Conservation (phyloP, 176 grass and related monocot genomes). For the Oryza rufipogon region DNA sequence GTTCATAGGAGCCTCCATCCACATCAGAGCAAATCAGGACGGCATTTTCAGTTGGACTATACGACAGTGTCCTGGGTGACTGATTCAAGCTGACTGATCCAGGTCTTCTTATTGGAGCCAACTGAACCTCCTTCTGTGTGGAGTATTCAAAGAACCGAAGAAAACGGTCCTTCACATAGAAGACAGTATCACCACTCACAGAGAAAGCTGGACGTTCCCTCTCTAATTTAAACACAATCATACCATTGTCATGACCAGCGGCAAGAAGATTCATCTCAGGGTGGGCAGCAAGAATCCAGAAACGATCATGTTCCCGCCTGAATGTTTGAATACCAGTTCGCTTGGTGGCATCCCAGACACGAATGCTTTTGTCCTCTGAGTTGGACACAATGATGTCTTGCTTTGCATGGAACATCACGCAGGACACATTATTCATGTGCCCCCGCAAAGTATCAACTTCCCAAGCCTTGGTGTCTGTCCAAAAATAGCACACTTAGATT, state of each 20-base stretch:
- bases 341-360: slow-evolving; percentile 98
- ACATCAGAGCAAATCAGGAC: slow-evolving; percentile 86
- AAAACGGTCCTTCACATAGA: slow-evolving; percentile 94
- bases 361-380: slow-evolving; percentile 98
- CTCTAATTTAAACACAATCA: slow-evolving; percentile 97
- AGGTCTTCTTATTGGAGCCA: slow-evolving; percentile 88
- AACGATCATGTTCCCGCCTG: slow-evolving; percentile 90
- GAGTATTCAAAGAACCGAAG: slow-evolving; percentile 82
- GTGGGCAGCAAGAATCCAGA: slow-evolving; percentile 96
- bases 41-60: slow-evolving; percentile 95
- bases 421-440: slow-evolving; percentile 98
- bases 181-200: slow-evolving; percentile 80
- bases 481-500: slow-evolving; percentile 11
- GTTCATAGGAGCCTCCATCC: slow-evolving; percentile 92
- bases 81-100: slow-evolving; percentile 91
- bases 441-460: slow-evolving; percentile 98
- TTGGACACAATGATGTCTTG: slow-evolving; percentile 98
- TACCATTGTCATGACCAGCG: slow-evolving; percentile 95
- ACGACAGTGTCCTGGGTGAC: slow-evolving; percentile 76
- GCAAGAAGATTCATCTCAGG: slow-evolving; percentile 98
- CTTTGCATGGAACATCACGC: slow-evolving; percentile 96
- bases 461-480: slow-evolving; percentile 96
- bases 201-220: slow-evolving; percentile 88
- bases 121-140: slow-evolving; percentile 80
- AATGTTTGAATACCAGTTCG: slow-evolving; percentile 91